phyloP scores from a whole-genome alignment of 768 basidiomycete genomes.

The Dentipellis sp. region DNA sequence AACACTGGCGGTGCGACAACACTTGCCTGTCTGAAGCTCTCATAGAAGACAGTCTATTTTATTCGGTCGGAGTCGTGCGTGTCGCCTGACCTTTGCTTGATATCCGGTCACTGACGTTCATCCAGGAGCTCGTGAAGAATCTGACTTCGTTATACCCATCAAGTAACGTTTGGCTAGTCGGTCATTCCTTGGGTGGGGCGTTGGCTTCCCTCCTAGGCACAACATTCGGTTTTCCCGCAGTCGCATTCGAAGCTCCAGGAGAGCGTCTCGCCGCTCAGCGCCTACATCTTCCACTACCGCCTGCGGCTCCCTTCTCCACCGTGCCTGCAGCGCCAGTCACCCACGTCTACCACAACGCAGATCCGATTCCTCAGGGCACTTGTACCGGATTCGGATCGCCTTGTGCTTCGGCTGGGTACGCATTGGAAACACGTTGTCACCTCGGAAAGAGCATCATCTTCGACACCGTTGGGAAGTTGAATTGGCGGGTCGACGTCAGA shows the following conservation, averaged over 20 bases:
- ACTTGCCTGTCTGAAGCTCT: conserved; percentile 79
- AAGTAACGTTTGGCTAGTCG: conserved; percentile 54
- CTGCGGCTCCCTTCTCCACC: conserved; percentile 2
- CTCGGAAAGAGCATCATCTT: conserved; percentile 55
- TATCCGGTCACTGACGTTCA: not conserved
- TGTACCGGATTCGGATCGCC: conserved; percentile 42
- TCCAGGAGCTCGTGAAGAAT: conserved; percentile 48
- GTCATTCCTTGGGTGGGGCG: conserved; percentile 54
- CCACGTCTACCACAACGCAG: conserved; percentile 57
- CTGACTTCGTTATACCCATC: conserved; percentile 47
- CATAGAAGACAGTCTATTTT: conserved; percentile 86
- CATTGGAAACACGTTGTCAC: conserved; percentile 53
- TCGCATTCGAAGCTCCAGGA: conserved; percentile 58
- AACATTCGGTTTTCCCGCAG: conserved; percentile 56
- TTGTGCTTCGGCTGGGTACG: conserved; percentile 60
- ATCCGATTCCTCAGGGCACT: conserved; percentile 56
- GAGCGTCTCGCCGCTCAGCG: conserved; percentile 53
- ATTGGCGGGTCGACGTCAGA: conserved; percentile 50
- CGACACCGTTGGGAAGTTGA: conserved; percentile 53
- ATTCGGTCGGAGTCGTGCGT: conserved; percentile 77
- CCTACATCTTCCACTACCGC: conserved; percentile 56
- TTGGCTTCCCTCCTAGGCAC: conserved; percentile 54
- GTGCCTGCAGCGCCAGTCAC: conserved; percentile 21
- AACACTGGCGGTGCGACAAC: conserved; percentile 65
- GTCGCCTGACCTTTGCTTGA: not conserved